These are phyloP conservation scores for Exutisphaerella laricina DNA, from an alignment of 2,329 filamentous ascomycete genomes.

Conservation along the genomic window DNA sequence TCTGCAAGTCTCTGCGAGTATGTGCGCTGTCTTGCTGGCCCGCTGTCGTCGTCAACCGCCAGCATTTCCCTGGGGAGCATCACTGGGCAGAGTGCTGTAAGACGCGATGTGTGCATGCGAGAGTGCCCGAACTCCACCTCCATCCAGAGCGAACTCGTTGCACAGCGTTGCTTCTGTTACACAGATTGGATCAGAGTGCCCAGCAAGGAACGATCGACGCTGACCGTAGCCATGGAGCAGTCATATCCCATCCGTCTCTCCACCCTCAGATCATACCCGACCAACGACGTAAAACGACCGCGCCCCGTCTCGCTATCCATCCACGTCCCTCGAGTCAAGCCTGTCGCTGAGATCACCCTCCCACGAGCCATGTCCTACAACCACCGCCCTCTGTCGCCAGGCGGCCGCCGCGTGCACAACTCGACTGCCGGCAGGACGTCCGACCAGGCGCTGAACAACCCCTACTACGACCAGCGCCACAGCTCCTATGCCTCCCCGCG, in stretches of 20 bases:
- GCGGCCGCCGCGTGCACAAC: slow-evolving; percentile 32
- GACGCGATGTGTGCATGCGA: neutral
- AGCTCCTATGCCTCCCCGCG: slow-evolving; percentile 31
- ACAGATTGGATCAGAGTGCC: neutral
- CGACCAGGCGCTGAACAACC: slow-evolving; percentile 28
- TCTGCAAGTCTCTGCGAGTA: neutral
- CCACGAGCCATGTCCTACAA: slow-evolving; percentile 29
- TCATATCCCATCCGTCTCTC: neutral
- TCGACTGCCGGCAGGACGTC: slow-evolving; percentile 27
- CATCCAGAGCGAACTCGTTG: slow-evolving; percentile 2
- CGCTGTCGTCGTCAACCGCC: neutral
- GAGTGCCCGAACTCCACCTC: neutral
- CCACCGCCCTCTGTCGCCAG: slow-evolving; percentile 32
- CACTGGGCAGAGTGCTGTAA: neutral
- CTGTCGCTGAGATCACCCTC: slow-evolving; percentile 18
- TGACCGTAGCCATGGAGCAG: slow-evolving; percentile 10
- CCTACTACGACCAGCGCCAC: slow-evolving; percentile 26
- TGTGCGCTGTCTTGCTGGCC: neutral
- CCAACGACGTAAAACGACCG: slow-evolving; percentile 2
- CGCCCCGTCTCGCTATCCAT: slow-evolving; percentile 13
- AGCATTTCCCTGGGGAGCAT: neutral
- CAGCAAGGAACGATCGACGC: neutral
- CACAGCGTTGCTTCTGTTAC: slow-evolving; percentile 1
- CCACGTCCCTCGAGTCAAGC: slow-evolving; percentile 21
- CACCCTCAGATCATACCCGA: too few relatives aligned